Base-by-base conservation (phyloP, 768 basidiomycete genomes). In the Auriscalpium vulgare region DNA sequence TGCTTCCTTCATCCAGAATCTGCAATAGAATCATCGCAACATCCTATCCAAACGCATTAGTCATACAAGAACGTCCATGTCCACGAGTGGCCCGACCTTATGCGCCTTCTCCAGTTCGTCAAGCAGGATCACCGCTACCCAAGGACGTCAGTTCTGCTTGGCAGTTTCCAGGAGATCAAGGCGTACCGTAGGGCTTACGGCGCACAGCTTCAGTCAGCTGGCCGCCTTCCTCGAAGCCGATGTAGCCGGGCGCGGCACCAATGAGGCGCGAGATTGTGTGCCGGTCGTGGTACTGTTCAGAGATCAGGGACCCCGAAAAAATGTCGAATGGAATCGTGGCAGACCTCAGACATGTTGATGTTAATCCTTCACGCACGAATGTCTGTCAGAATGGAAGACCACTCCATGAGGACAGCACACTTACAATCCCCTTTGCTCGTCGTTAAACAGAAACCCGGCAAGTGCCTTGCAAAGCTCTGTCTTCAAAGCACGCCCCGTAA, bases 241-340 rank as follows among this genome's bases (percentile, higher is more conserved):
- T 85, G 65, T 94, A 95, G 4, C 95, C 95, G 8, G 95, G 91
- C 0, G 93, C 90, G 2, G 92, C 89, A 54, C 95, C 95, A 51
- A 97, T 91, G 21, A 97, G 74, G 4, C 93, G 79, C 0, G 91
- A 91, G 52, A 97, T 86, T 0, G 91, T 92, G 65, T 97, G 91
- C 53, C 93, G 82, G 61, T 95, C 94, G 51, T 91, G 89, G 64
- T 88, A 97, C 80, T 91, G 69, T n/a, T 59, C 37, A 69, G 53
- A 14, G 17, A 45, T 19, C 17, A 8, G 23, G 40, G 14, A 17
- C 16, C 4, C 40, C n/a, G n/a, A 47, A 3, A 10, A 6, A 10
- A 16, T 54, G n/a, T 35, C 16, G 11, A 14, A 6, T 11, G 14
- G 46, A 47, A 43, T 40, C 4, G 4, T 11, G 23, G 49, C 62